Percentiles rank a stretch among this genome's conserved stretches.
These are phyloP conservation scores for Tulasnella sp. DNA, from an alignment of 768 basidiomycete species.

Conservation along the genomic window DNA sequence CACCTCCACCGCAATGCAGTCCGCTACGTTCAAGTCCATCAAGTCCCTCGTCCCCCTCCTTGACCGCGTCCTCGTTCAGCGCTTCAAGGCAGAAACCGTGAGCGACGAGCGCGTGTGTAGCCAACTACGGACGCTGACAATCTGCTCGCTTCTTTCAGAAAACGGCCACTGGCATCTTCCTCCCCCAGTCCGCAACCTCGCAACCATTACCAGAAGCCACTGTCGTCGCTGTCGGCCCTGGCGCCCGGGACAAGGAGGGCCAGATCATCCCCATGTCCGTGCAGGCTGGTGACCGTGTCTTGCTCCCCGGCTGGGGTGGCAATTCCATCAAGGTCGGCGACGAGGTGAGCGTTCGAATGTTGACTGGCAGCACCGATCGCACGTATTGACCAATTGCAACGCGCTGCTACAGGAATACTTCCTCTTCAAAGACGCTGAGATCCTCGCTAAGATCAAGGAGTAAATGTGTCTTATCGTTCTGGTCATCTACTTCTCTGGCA, in stretches of 20 bases:
- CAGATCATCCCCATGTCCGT: conserved; percentile 60
- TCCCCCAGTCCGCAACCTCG: conserved; percentile 79
- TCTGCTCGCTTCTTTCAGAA: conserved; percentile 46
- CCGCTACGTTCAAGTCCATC: conserved; percentile 96
- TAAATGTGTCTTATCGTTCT: conserved; percentile 24
- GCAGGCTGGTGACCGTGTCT: conserved; percentile 80
- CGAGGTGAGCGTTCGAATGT: conserved; percentile 41
- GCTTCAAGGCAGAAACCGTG: conserved; percentile 94
- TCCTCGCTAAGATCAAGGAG: conserved; percentile 93
- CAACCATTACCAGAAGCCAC: conserved; percentile 93
- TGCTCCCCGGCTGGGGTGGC: conserved; percentile 95
- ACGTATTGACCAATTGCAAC: neutral
- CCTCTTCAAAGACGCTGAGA: conserved; percentile 89
- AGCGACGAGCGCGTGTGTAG: conserved; percentile 20
- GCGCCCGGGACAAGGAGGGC: conserved; percentile 84
- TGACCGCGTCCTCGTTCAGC: conserved; percentile 94
- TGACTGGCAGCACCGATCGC: neutral
- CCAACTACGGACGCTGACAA: neutral
- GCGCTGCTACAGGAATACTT: conserved; percentile 62
- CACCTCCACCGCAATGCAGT: neutral
- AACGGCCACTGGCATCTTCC: conserved; percentile 94
- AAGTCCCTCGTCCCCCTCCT: conserved; percentile 80
- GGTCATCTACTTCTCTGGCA: neutral
- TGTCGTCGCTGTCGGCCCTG: conserved; percentile 91
- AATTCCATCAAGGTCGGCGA: conserved; percentile 94